Percentiles rank a stretch among this genome's conserved stretches.
These are phyloP conservation scores for Xylaria sp. DNA, from an alignment of 2,329 filamentous ascomycete genomes.

Conservation along the genomic window DNA sequence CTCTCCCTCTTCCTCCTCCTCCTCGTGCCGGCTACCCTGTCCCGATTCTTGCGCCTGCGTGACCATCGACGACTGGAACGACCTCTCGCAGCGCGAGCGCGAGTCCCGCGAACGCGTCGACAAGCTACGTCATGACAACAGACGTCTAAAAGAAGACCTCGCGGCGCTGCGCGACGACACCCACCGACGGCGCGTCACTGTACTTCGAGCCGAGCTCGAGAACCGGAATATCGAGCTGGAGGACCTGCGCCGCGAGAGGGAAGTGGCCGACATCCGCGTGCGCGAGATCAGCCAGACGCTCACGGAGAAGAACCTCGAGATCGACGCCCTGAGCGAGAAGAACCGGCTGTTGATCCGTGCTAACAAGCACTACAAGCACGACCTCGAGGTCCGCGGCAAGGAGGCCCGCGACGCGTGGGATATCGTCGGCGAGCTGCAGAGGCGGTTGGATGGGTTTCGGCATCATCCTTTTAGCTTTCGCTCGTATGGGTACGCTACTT, in stretches of 20 bases:
- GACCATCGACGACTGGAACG: conserved; percentile 35
- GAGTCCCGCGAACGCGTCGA: conserved; percentile 29
- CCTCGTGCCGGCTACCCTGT: conserved; percentile 30
- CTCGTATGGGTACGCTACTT: conserved; percentile 22
- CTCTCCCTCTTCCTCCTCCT: too few relatives aligned
- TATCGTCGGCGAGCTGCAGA: conserved; percentile 28
- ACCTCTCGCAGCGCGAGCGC: conserved; percentile 12
- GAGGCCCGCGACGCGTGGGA: conserved; percentile 21
- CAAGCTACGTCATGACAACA: conserved; percentile 24
- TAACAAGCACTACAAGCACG: conserved; percentile 19
- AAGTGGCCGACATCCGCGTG: conserved; percentile 23
- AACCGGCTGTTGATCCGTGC: not conserved
- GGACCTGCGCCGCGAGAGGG: conserved; percentile 27
- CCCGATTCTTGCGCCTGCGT: conserved; percentile 38
- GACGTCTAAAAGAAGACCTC: conserved; percentile 16
- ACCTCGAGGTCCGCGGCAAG: conserved; percentile 16
- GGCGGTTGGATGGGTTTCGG: conserved; percentile 20
- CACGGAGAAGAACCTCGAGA: not conserved
- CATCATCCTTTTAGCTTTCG: conserved; percentile 15
- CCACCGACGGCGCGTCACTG: too few relatives aligned
- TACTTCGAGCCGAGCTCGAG: conserved; percentile 26
- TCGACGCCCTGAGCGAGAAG: conserved; percentile 15
- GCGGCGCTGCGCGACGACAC: too few relatives aligned
- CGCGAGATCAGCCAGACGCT: conserved; percentile 31
- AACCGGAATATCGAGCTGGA: conserved; percentile 30